These are phyloP conservation scores for Angomonas desouzai DNA, from an alignment of 208 protist species.

Conservation along the genomic window DNA sequence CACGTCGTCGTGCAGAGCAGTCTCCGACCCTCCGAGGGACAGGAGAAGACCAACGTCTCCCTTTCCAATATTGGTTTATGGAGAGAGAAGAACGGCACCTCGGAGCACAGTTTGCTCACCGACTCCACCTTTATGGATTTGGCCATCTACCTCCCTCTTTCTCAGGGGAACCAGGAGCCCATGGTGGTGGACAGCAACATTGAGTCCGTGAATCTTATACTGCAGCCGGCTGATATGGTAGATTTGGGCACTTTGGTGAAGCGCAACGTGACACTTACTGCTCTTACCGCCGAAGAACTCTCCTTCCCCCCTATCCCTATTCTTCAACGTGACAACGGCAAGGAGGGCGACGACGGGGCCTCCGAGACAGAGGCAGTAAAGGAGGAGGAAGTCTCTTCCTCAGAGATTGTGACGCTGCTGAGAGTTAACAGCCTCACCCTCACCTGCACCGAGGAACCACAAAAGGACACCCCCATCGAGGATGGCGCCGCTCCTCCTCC, in stretches of 20 bases:
- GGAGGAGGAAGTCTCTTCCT: not conserved
- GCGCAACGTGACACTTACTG: constrained; percentile 51
- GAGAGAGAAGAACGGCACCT: constrained; percentile 12
- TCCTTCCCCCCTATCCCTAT: constrained; percentile 3
- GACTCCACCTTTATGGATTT: constrained; percentile 46
- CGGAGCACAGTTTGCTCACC: constrained; percentile 34
- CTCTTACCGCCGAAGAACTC: constrained; percentile 10
- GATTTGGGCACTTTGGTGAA: constrained; percentile 50
- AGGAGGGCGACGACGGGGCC: not conserved
- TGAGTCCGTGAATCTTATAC: constrained; percentile 40
- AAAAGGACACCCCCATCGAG: not conserved
- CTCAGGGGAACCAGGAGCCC: constrained; percentile 44
- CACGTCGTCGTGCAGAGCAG: constrained; percentile 62
- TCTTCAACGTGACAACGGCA: not conserved
- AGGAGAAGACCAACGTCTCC: constrained; percentile 63
- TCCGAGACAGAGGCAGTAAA: not conserved
- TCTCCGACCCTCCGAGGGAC: constrained; percentile 44
- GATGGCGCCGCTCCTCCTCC: not conserved
- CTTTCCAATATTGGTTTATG: constrained; percentile 61
- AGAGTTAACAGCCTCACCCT: not conserved
- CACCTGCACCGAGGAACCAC: not conserved
- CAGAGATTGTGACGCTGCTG: not conserved
- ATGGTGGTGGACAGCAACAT: constrained; percentile 42
- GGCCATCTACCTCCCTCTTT: constrained; percentile 47
- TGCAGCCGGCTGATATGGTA: constrained; percentile 49